Conservation (phyloP, 2,329 filamentous ascomycete genomes). For the Sporothrix pallida region DNA sequence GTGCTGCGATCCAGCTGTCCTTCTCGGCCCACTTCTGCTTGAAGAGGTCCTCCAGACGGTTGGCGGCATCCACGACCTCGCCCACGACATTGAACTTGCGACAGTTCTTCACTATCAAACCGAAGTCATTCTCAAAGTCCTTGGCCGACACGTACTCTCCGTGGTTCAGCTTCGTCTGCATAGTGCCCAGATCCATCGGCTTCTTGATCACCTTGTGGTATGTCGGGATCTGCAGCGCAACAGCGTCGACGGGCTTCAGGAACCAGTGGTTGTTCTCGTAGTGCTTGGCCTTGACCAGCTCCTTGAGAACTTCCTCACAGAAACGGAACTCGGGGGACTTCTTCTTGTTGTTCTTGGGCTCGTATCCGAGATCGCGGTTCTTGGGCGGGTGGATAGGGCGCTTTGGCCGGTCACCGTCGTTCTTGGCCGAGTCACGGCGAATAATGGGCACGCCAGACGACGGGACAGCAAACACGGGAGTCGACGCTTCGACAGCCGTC, state of each 20-base stretch:
- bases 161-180: conserved; percentile 74
- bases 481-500: conserved; percentile 45
- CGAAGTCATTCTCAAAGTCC: conserved; percentile 84
- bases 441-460: conserved; percentile 81
- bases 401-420: conserved; percentile 81
- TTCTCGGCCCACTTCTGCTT: conserved; percentile 78
- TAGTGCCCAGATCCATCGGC: conserved; percentile 92
- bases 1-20: conserved; percentile 77
- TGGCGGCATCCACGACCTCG: conserved; percentile 58
- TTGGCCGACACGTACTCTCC: conserved; percentile 82
- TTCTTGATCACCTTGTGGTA: conserved; percentile 96
- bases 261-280: conserved; percentile 73
- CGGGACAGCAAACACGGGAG: conserved; percentile 69
- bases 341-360: conserved; percentile 83
- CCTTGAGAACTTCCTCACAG: conserved; percentile 78
- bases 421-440: conserved; percentile 80
- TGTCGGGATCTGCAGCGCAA: conserved; percentile 88
- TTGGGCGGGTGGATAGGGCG: conserved; percentile 92
- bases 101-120: conserved; percentile 86
- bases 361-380: conserved; percentile 88
- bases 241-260: conserved; percentile 84
- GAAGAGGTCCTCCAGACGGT: conserved; percentile 76
- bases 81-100: conserved; percentile 76
- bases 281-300: conserved; percentile 78
- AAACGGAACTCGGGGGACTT: conserved; percentile 88